phyloP scores from a whole-genome alignment of 2,329 filamentous ascomycete species.

The Botrytis sinoallii region DNA sequence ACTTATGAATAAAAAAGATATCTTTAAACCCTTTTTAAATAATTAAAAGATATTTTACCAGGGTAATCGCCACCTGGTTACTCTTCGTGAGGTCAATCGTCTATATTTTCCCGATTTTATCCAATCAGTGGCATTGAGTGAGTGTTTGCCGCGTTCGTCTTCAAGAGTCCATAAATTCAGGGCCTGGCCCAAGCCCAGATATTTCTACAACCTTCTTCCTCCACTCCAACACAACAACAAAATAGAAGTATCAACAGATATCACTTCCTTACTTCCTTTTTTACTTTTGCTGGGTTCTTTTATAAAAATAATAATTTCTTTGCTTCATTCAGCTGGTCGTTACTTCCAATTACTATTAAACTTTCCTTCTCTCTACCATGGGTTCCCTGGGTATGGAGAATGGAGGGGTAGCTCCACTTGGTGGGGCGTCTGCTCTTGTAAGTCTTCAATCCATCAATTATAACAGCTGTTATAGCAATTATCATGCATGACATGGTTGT shows the following conservation, averaged over 20 bases:
- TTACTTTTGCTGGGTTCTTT: neutral
- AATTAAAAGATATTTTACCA: too few relatives aligned
- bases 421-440: neutral
- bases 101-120: neutral
- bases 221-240: neutral
- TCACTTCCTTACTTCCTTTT: neutral
- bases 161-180: neutral
- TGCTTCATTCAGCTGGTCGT: neutral
- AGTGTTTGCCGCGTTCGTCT: neutral
- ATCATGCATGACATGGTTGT: neutral
- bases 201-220: neutral
- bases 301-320: neutral
- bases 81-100: neutral
- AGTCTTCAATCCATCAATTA: neutral
- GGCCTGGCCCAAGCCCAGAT: too few relatives aligned
- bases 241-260: neutral
- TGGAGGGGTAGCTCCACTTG: neutral
- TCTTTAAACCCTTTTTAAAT: too few relatives aligned
- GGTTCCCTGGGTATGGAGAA: neutral
- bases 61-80: too few relatives aligned
- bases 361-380: neutral
- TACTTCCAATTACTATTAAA: neutral
- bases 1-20: too few relatives aligned
- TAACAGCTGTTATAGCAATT: neutral
- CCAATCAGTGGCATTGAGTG: neutral